Conservation (phyloP, 495 filamentous ascomycete species). For the Oidiodendron maius region DNA sequence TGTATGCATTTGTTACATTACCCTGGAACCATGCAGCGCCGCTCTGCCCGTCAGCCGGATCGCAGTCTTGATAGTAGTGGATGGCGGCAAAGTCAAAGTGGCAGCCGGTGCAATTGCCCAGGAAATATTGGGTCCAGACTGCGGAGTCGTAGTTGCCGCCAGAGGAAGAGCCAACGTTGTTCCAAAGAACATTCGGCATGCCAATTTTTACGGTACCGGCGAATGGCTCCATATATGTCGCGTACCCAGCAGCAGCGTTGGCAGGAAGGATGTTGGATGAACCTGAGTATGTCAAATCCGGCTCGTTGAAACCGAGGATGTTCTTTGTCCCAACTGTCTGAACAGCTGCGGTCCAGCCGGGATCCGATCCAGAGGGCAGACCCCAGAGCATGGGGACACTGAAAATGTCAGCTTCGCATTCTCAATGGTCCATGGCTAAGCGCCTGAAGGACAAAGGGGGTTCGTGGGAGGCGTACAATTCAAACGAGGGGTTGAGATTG, state of each 20-base stretch:
- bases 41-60: slow-evolving; percentile 25
- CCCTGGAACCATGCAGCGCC: slow-evolving; percentile 43
- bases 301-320: slow-evolving; percentile 84
- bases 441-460: no score
- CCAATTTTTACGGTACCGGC: slow-evolving; percentile 57
- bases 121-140: slow-evolving; percentile 55
- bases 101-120: slow-evolving; percentile 53
- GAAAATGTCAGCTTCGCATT: no score
- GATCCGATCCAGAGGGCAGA: slow-evolving; percentile 40
- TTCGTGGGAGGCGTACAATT: no score
- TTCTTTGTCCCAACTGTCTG: slow-evolving; percentile 50
- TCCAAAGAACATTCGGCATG: slow-evolving; percentile 53
- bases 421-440: no score
- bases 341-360: slow-evolving; percentile 50
- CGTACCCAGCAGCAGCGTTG: slow-evolving; percentile 55
- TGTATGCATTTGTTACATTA: slow-evolving; percentile 48
- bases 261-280: slow-evolving; percentile 62
- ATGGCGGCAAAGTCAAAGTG: slow-evolving; percentile 55
- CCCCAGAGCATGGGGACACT: slow-evolving; percentile 77
- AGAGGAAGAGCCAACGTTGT: slow-evolving; percentile 44
- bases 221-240: slow-evolving; percentile 63
- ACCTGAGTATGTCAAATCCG: slow-evolving; percentile 44
- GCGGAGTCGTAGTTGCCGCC: slow-evolving; percentile 46
- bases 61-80: slow-evolving; percentile 59
- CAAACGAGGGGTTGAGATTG: slow-evolving; percentile 33